Evolutionary conservation across 2,329 filamentous ascomycete species (phyloP), one percentile per base, ranked within the genome.

Genomic region (Aspergillus piperis): DNA sequence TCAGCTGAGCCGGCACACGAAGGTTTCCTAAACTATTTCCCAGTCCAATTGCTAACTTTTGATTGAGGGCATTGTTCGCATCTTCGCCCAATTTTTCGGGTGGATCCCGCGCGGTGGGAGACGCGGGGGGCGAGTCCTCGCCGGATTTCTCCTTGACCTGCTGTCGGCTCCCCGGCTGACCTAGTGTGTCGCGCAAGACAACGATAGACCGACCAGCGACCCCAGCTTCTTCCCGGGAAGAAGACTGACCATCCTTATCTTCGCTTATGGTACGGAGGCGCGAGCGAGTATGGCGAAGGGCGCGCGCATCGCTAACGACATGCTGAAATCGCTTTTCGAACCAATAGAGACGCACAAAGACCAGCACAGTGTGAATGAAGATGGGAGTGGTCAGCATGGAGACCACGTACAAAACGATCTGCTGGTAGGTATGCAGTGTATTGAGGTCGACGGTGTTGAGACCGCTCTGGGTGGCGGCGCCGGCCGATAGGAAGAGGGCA

Each of bases 311-410:
- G 36, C 83, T 83, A 13, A 90, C 92, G 65, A 96, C 85, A 68
- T 90, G 84, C 72, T 96, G 90, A 73, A 99, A 98, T 7, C 93
- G 87, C 76, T 96, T 96, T 77, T 99, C 93, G 73, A 99, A 99
- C 94, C 94, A 99, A 77, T 96, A 97, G 1, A 99, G 82, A 25
- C 95, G 90, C 13, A 98, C 83, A 68, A 96, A 94, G 7, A 99
- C 95, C 48, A 99, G 92, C 48, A 86, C 90, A 2, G 90, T 86
- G 71, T 96, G 88, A 68, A 96, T 88, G 50, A 90, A 88, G 62
- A 96, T 95, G 0, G 92, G 92, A 54, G 92, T 96, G 25, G 89
- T 87, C 11, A 91, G 68, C 82, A 92, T 88, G 3, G 89, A 81
- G 42, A 91, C 82, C 6, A 92, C 69, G 68, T 89, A 92, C 25